Evolutionary conservation across 345 rosid genomes (phyloP).

Genomic region (Noccaea bulbosa): DNA sequence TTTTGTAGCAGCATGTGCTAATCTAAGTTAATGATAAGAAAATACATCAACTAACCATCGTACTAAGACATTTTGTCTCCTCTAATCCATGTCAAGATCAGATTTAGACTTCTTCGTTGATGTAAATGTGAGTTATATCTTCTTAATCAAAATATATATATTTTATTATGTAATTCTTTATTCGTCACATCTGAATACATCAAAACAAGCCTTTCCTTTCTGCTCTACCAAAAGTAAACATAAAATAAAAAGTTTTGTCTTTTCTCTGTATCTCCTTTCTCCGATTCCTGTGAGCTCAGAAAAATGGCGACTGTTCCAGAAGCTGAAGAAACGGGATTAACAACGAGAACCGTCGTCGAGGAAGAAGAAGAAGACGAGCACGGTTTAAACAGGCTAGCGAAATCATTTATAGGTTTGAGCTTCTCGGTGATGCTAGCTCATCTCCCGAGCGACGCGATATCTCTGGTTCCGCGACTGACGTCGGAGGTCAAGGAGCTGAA

Average conservation of each 20-base stretch:
- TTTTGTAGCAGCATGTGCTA: not conserved
- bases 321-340: constrained; percentile 20
- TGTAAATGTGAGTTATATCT: constrained; percentile 3
- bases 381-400: constrained; percentile 48
- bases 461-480: constrained; percentile 53
- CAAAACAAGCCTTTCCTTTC: constrained; percentile 23
- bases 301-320: constrained; percentile 43
- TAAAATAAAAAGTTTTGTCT: constrained; percentile 26
- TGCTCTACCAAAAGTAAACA: not conserved
- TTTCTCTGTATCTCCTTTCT: constrained; percentile 19
- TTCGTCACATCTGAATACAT: constrained; percentile 7
- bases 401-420: constrained; percentile 70
- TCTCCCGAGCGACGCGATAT: constrained; percentile 58
- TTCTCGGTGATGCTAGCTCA: constrained; percentile 73
- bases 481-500: constrained; percentile 58
- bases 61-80: not conserved
- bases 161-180: not conserved
- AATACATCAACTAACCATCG: not conserved
- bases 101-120: not conserved
- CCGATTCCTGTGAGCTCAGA: constrained; percentile 7
- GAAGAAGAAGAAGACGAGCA: constrained; percentile 28
- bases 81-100: not conserved
- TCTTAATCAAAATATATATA: not conserved
- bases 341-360: constrained; percentile 1
- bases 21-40: no score